Evolutionary conservation across 2,329 filamentous ascomycete species (phyloP), one percentile per base, ranked within the genome.

Genomic region (Diaporthe velutina): DNA sequence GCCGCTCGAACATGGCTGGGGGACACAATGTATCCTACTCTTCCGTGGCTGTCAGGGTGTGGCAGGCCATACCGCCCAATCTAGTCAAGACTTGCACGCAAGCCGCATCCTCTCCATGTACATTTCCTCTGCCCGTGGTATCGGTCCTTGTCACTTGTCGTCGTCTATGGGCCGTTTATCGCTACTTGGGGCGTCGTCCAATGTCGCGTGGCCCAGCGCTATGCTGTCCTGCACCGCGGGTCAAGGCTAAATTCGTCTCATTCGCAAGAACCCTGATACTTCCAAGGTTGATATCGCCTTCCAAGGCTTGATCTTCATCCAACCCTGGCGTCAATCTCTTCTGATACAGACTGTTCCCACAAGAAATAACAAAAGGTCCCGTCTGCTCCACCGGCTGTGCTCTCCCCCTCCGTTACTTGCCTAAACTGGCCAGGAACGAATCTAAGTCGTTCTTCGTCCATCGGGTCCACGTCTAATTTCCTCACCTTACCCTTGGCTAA

Each of bases 341-440:
- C 83, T 85, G 84, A 85, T 84, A 85, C 84, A 84, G 83, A 82
- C 83, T 82, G 81, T 80, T 82, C 82, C 80, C 79, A 85, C 85
- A 84, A 84, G 79, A 84, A 84, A 85, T 85, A 84, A 83, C 80
- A 80, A 83, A 52, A 84, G 82, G 83, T 80, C 77, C 81, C 76
- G 79, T 79, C 80, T 83, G 82, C 86, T 86, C 85, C 85, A 87
- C 85, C 83, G 80, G 80, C 80, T 79, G 80, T 80, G 81, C 79
- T 82, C 83, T 83, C 82, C 81, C 82, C 79, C 83, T 82, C 82
- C 83, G 81, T 81, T 82, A 80, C 82, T 84, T 83, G 81, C 82
- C 83, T 83, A 81, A 83, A 82, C 79, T 78, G 80, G 82, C 78
- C 78, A 78, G 79, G 79, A 80, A 80, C 81, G 76, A 79, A 77